Base-by-base conservation (phyloP, 257 asterid genomes). In the Ballota nigra region DNA sequence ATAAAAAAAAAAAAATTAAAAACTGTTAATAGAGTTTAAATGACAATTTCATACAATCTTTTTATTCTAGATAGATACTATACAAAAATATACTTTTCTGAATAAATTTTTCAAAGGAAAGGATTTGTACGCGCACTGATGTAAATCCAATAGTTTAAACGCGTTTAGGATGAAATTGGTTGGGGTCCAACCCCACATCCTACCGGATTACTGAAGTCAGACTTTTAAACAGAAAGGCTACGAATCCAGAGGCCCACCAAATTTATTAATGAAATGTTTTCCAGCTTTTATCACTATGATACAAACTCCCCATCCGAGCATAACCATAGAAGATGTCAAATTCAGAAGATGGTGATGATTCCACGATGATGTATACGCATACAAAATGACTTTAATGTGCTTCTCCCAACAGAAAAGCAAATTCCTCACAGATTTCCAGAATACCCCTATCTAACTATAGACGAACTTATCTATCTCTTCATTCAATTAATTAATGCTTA, bases 161-260 rank as follows among this genome's bases (percentile, higher is more conserved):
- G 82, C 82, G 78, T 68, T 73, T 53, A n/a, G 58, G 69, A 68
- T 56, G 51, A 40, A 73, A 55, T 18, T 43, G 34, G 61, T 3
- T 65, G 66, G 67, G 53, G 7, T 33, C 9, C 38, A 36, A 36
- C 43, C 19, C 77, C 71, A 33, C 56, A 63, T 71, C 61, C 63
- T 29, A 49, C 18, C 16, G 4, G 49, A 38, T 28, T 22, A n/a
- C 49, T 8, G 67, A 58, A 61, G 65, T 66, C 81, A 6, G 74
- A 61, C 61, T 58, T 58, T 77, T 55, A 52, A 78, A 78, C 78
- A 51, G 78, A 78, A 78, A 68, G 65, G 66, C 65, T 65, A 62
- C 49, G 22, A 12, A 73, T 73, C 72, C 49, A 69, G 55, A 20
- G 66, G 78, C 72, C 73, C 82, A 73, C 79, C 72, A 24, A 13